Evolutionary conservation across 2,329 filamentous ascomycete species (phyloP).

Genomic region (Westerdykella aurantiaca): DNA sequence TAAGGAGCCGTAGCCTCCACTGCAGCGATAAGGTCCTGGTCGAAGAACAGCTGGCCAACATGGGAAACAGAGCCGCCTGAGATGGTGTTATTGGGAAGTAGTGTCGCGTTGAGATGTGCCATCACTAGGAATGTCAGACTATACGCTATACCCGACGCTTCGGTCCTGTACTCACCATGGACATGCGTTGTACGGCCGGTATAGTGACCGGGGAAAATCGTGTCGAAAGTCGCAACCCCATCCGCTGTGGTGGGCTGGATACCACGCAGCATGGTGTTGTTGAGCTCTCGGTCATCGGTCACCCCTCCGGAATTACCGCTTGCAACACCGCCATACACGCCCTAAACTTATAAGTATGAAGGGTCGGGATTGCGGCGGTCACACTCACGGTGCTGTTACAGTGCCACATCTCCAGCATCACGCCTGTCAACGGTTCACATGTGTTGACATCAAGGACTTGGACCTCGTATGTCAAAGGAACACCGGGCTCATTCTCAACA

Average conservation of each 20-base stretch:
- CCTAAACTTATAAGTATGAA: no score
- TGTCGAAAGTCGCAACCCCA: conserved; percentile 45
- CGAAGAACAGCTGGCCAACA: conserved; percentile 61
- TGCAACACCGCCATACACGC: no score
- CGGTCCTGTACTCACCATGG: conserved; percentile 15
- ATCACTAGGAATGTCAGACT: conserved; percentile 41
- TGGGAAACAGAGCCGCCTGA: conserved; percentile 48
- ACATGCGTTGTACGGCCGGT: conserved; percentile 16
- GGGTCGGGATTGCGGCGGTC: no score
- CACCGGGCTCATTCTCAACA: no score
- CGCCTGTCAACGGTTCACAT: no score
- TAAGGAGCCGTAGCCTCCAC: conserved; percentile 47
- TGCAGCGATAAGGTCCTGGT: conserved; percentile 51
- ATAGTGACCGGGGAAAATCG: conserved; percentile 41
- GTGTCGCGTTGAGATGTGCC: conserved; percentile 30
- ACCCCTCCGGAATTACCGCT: no score
- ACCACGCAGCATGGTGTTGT: conserved; percentile 41
- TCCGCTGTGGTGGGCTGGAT: conserved; percentile 43
- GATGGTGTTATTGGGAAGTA: conserved; percentile 47
- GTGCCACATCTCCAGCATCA: no score
- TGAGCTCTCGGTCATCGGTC: conserved; percentile 6
- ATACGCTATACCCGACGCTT: no score
- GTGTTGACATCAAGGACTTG: no score
- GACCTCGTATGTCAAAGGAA: no score
- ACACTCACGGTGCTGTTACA: no score